Evolutionary conservation across 768 basidiomycete species (phyloP).

Genomic region (Terana coerulea): DNA sequence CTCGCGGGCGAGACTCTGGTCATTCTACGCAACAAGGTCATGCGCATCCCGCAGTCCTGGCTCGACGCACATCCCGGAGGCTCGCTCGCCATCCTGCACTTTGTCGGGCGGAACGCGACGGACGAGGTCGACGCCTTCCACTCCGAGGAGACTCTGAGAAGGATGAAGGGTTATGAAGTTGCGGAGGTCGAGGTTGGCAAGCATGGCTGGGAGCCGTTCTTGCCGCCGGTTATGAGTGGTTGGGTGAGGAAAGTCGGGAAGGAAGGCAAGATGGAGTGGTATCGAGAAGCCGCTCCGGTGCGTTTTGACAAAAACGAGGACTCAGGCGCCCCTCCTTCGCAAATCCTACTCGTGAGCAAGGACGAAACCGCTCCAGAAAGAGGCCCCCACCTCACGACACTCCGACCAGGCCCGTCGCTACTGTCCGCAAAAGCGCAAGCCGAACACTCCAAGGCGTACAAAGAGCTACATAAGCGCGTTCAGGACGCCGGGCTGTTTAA

Average conservation of each 20-base stretch:
- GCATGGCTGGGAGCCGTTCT: slow-evolving; percentile 64
- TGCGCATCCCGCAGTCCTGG: slow-evolving; percentile 71
- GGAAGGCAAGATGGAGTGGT: slow-evolving; percentile 49
- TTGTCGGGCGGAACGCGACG: slow-evolving; percentile 90
- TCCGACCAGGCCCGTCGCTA: slow-evolving; percentile 49
- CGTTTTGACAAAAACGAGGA: slow-evolving; percentile 25
- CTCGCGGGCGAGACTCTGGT: slow-evolving; percentile 73
- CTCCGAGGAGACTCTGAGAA: slow-evolving; percentile 47
- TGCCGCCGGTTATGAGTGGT: slow-evolving; percentile 84
- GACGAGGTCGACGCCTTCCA: slow-evolving; percentile 97
- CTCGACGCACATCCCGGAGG: slow-evolving; percentile 90
- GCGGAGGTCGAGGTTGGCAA: slow-evolving; percentile 60
- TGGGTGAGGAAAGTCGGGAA: slow-evolving; percentile 62
- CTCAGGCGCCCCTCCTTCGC: slow-evolving; percentile 29
- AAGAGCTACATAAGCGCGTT: slow-evolving; percentile 70
- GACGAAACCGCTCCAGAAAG: slow-evolving; percentile 27
- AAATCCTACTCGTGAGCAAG: slow-evolving; percentile 61
- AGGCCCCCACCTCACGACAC: slow-evolving; percentile 36
- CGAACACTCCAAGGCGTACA: slow-evolving; percentile 74
- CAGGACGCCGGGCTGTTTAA: slow-evolving; percentile 80
- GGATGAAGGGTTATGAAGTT: slow-evolving; percentile 61
- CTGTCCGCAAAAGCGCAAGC: slow-evolving; percentile 58
- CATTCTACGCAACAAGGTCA: slow-evolving; percentile 62
- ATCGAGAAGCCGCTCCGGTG: slow-evolving; percentile 53
- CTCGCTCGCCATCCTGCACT: slow-evolving; percentile 84